A percentile compares a stretch with the other conserved stretches of the same genome.
Evolutionary conservation across 2,329 filamentous ascomycete genomes (phyloP).

Genomic region (Fusarium albosuccineum): DNA sequence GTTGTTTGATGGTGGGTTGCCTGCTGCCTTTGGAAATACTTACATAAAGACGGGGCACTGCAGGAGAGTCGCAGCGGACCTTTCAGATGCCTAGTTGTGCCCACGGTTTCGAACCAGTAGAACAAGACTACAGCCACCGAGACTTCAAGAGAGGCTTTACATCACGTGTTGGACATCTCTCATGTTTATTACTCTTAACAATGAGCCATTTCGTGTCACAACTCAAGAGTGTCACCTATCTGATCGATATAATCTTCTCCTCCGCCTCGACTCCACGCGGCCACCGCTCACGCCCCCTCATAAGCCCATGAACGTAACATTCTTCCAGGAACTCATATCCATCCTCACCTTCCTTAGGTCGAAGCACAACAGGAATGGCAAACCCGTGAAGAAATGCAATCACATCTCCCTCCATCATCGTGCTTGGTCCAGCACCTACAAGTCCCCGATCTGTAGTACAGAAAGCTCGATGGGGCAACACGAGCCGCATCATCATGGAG

Average conservation of each 20-base stretch:
- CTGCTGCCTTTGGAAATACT: too few relatives aligned
- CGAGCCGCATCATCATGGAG: background rate
- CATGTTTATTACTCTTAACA: too few relatives aligned
- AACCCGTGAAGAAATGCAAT: background rate
- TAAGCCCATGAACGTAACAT: background rate
- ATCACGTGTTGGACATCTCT: too few relatives aligned
- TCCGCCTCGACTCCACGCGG: background rate
- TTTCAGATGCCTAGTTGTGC: too few relatives aligned
- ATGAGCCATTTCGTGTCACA: too few relatives aligned
- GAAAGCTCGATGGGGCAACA: background rate
- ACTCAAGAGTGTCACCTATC: background rate
- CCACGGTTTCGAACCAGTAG: too few relatives aligned
- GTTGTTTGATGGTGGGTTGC: too few relatives aligned
- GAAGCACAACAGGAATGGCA: background rate
- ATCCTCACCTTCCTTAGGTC: background rate
- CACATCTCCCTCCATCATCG: background rate
- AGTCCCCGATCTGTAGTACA: background rate
- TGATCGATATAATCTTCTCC: background rate
- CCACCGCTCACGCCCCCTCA: background rate
- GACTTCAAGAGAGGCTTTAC: too few relatives aligned
- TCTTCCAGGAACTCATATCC: background rate
- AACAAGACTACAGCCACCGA: too few relatives aligned
- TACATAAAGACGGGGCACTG: too few relatives aligned
- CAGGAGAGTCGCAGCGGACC: too few relatives aligned
- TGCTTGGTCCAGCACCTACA: background rate